Evolutionary conservation across 176 grass and related monocot species (phyloP), one percentile per base, ranked within the genome.

Genomic region (Miscanthus lutarioriparius): DNA sequence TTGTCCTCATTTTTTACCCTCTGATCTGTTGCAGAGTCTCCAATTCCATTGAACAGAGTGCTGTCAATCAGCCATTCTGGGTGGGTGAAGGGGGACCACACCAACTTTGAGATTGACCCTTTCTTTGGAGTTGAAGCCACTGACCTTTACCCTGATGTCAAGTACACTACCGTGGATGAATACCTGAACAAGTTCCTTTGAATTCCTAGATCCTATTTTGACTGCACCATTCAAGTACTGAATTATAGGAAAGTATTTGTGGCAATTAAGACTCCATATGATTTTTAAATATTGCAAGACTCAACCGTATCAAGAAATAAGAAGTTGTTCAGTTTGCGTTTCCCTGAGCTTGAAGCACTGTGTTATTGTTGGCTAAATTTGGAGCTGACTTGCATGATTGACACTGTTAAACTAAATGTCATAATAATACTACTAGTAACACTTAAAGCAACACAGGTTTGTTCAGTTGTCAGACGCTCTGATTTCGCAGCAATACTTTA

Each of bases 41-140:
- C 83, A 36, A 26, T 22, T 12, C 88, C 83, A 39, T 23, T 78
- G 36, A 86, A 82, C 27, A 16, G 85, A 58, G 6, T 26, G 8
- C 35, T 94, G 7, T 77, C 91, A n/a, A 90, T 97, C 45, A 26
- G 54, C 62, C 88, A 97, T 78, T 91, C 86, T 27, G 78, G 89
- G 10, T 92, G 83, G 76, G 66, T 97, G n/a, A 97, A 87, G 65
- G 95, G 90, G 28, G 95, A 91, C 33, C 88, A 94, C 14, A 92
- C 86, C 20, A 97, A 92, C 68, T 86, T 97, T 71, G 81, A 91
- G 58, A 91, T 94, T 4, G 78, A 94, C 1, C 84, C 92, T 35
- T 94, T 83, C 36, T 91, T 94, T 51, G 95, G 95, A 36, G 92
- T 92, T 20, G 95, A 97, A 83, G 95, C 83, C 14, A 87, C 82